Evolutionary conservation across 2,329 filamentous ascomycete genomes (phyloP), one percentile per base, ranked within the genome.

Genomic region (Penicillium sp.): DNA sequence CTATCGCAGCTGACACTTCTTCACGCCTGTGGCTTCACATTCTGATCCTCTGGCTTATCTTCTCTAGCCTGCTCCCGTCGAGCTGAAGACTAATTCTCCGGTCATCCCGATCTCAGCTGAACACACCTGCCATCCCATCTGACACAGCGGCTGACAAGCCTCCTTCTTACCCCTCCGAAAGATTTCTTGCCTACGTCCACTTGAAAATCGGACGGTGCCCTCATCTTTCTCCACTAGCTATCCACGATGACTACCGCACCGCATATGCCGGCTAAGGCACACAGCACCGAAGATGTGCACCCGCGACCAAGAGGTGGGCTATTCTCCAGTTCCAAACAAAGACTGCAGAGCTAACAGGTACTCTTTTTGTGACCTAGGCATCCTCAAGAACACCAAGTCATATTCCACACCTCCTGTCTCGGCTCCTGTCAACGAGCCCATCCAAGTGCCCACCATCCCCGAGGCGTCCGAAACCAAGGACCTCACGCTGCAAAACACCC

Each of bases 401-500:
- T 86, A 83, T 63, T 79, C 81, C 24, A 82, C 85, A 17, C 79
- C 81, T 26, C 67, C 74, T 18, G 44, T n/a, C n/a, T n/a, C 74
- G 63, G 51, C 70, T 61, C 43, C 70, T 56, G 67, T 71, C 7
- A 71, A 63, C 51, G 67, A 65, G 8, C 70, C 58, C 26, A 63
- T 49, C 68, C 56, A 54, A 46, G 45, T 60, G 55, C 58, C 68
- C 73, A 49, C 77, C 79, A 36, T 68, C 58, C 10, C 68, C 75
- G 62, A 76, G n/a, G 78, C 61, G 70, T 78, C 64, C 73, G 84
- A 69, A 61, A 74, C 91, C 60, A 94, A 95, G 76, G 94, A 97
- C 68, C 80, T 97, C 64, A 95, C 91, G 3, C 84, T 97, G 54
- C 87, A 92, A 72, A 99, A 99, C 76, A 99, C 94, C 1, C 84